Conservation (phyloP, 2,329 filamentous ascomycete genomes). For the Penicillium sp. region DNA sequence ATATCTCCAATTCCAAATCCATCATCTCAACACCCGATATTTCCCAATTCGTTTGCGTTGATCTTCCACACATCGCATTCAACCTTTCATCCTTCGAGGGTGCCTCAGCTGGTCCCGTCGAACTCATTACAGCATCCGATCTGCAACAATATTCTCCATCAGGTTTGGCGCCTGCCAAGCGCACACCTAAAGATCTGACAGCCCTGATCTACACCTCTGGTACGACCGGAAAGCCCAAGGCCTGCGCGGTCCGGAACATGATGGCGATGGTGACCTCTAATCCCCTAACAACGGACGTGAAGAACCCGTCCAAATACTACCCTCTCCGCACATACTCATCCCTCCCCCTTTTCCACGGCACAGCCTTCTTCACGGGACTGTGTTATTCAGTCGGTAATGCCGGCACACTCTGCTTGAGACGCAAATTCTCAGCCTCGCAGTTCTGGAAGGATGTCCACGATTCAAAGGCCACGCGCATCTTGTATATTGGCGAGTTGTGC, state of each 20-base stretch:
- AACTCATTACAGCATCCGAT: slow-evolving; percentile 31
- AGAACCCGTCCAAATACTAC: slow-evolving; percentile 47
- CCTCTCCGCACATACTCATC: slow-evolving; percentile 53
- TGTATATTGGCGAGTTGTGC: slow-evolving; percentile 56
- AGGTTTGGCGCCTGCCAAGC: slow-evolving; percentile 36
- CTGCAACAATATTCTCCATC: slow-evolving; percentile 34
- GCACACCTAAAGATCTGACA: slow-evolving; percentile 40
- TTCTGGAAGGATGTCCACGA: slow-evolving; percentile 53
- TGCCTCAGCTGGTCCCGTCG: slow-evolving; percentile 26
- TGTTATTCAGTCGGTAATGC: slow-evolving; percentile 46
- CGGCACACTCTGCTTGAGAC: slow-evolving; percentile 49
- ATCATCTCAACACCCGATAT: slow-evolving; percentile 53
- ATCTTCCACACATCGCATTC: slow-evolving; percentile 44
- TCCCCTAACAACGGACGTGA: slow-evolving; percentile 41
- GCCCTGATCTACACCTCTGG: slow-evolving; percentile 54
- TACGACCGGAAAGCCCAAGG: slow-evolving; percentile 54
- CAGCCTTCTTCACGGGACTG: slow-evolving; percentile 51
- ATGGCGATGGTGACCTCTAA: slow-evolving; percentile 44
- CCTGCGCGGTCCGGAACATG: slow-evolving; percentile 48
- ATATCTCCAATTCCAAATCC: slow-evolving; percentile 45
- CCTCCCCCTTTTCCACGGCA: slow-evolving; percentile 55
- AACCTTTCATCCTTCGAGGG: slow-evolving; percentile 45
- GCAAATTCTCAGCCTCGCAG: slow-evolving; percentile 51
- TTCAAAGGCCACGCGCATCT: slow-evolving; percentile 47
- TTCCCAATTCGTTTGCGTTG: slow-evolving; percentile 38